A percentile compares a stretch with the other conserved stretches of the same genome.
Conservation (phyloP, 306 rosid genomes). For the Oemleria cerasiformis region DNA sequence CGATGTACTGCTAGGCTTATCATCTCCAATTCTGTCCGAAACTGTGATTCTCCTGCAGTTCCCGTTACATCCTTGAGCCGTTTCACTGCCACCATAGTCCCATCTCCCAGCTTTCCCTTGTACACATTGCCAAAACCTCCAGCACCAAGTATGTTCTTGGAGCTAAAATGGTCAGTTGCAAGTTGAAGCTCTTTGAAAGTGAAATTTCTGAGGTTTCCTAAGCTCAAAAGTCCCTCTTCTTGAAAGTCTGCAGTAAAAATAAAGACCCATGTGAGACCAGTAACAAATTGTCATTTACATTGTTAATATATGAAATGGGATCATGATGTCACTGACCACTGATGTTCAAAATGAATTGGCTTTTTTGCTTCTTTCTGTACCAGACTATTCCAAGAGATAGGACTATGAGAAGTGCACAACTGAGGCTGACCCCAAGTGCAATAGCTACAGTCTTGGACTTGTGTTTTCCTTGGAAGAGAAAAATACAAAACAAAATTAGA, state of each 20-base stretch:
- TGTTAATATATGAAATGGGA: slow-evolving; percentile 9
- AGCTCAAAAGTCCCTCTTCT: slow-evolving; percentile 73
- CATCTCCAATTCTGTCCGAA: slow-evolving; percentile 93
- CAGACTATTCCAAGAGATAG: slow-evolving; percentile 50
- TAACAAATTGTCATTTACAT: neutral
- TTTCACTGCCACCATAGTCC: slow-evolving; percentile 86
- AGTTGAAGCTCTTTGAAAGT: slow-evolving; percentile 82
- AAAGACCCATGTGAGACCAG: neutral
- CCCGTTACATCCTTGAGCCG: slow-evolving; percentile 88
- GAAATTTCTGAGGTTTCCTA: slow-evolving; percentile 84
- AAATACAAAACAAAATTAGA: slow-evolving; percentile 8
- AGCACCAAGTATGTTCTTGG: slow-evolving; percentile 84
- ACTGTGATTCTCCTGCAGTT: slow-evolving; percentile 86
- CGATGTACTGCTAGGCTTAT: slow-evolving; percentile 96
- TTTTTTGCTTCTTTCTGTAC: slow-evolving; percentile 61
- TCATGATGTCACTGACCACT: slow-evolving; percentile 48
- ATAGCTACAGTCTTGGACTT: slow-evolving; percentile 64
- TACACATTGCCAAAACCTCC: slow-evolving; percentile 98
- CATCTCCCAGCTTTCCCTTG: slow-evolving; percentile 79
- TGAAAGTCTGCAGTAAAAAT: slow-evolving; percentile 47
- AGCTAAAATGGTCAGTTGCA: slow-evolving; percentile 74
- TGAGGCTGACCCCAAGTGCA: slow-evolving; percentile 77
- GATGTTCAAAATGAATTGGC: slow-evolving; percentile 52
- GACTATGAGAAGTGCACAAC: slow-evolving; percentile 55
- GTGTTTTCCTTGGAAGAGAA: slow-evolving; percentile 43